These are phyloP conservation scores for Scutellaria minor DNA, from an alignment of 257 asterid species.

Conservation along the genomic window DNA sequence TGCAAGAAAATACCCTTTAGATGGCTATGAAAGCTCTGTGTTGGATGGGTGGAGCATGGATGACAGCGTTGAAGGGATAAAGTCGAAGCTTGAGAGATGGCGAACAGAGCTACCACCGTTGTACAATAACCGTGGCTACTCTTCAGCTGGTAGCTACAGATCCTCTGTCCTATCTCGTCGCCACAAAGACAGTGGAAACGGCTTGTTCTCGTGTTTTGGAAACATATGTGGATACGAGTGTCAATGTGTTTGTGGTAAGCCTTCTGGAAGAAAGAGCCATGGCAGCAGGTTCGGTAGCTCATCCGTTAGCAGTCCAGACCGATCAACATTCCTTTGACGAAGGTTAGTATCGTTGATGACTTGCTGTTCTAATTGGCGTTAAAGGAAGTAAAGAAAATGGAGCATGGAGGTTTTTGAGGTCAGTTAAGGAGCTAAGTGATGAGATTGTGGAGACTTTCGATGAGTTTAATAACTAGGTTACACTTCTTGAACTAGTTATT, in stretches of 20 bases:
- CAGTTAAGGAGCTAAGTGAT: neutral
- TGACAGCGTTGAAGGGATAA: slow-evolving; percentile 68
- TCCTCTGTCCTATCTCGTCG: slow-evolving; percentile 38
- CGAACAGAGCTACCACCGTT: slow-evolving; percentile 56
- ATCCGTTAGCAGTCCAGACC: slow-evolving; percentile 36
- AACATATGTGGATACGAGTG: slow-evolving; percentile 60
- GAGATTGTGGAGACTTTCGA: neutral
- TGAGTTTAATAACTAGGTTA: neutral
- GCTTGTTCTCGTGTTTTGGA: slow-evolving; percentile 65
- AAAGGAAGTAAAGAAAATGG: neutral
- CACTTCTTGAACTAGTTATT: neutral
- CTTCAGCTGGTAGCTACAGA: slow-evolving; percentile 39
- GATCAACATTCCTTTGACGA: slow-evolving; percentile 42
- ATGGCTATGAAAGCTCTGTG: slow-evolving; percentile 62
- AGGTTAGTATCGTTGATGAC: neutral
- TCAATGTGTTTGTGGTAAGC: slow-evolving; percentile 59
- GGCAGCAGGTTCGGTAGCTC: slow-evolving; percentile 42
- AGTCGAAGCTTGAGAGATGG: slow-evolving; percentile 78
- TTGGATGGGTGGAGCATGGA: slow-evolving; percentile 71
- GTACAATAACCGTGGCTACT: slow-evolving; percentile 46
- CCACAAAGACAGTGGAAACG: slow-evolving; percentile 31
- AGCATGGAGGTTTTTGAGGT: slow-evolving; percentile 3
- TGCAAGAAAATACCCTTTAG: slow-evolving; percentile 48
- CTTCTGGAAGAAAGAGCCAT: slow-evolving; percentile 27
- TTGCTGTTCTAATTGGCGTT: slow-evolving; percentile 1